A percentile compares a stretch with the other conserved stretches of the same genome.
Conservation (phyloP, 345 rosid species). For the Schrenkiella parvula region DNA sequence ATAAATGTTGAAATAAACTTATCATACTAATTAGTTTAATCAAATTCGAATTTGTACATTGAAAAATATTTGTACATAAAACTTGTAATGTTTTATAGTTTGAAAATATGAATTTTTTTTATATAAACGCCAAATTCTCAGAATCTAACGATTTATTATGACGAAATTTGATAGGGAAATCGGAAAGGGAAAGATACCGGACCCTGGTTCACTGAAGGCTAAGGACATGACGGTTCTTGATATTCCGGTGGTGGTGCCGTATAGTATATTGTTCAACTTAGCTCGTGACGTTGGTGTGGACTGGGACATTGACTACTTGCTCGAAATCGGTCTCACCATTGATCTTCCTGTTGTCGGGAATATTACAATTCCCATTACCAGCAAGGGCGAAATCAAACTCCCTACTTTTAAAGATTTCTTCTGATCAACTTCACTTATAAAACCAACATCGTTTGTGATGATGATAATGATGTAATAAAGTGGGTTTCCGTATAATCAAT, state of each 20-base stretch:
- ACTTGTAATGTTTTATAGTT: background rate
- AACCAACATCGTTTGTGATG: background rate
- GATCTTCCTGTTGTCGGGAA: slow-evolving; percentile 78
- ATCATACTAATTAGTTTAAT: no score
- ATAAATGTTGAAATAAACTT: no score
- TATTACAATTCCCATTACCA: slow-evolving; percentile 61
- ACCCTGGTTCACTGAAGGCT: slow-evolving; percentile 79
- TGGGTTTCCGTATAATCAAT: background rate
- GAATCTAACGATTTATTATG: background rate
- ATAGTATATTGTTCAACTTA: slow-evolving; percentile 56
- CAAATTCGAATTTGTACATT: no score
- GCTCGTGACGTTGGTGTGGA: slow-evolving; percentile 70
- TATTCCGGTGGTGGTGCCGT: slow-evolving; percentile 66
- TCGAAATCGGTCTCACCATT: slow-evolving; percentile 56
- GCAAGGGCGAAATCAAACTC: slow-evolving; percentile 82
- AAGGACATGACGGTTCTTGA: slow-evolving; percentile 57
- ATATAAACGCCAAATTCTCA: background rate
- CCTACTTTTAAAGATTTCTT: slow-evolving; percentile 48
- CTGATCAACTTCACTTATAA: background rate
- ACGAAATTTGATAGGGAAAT: slow-evolving; percentile 49
- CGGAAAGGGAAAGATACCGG: slow-evolving; percentile 69
- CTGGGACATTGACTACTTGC: slow-evolving; percentile 87
- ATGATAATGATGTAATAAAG: background rate
- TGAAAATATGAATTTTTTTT: background rate
- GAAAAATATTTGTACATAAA: background rate